Evolutionary conservation across 2,329 filamentous ascomycete genomes (phyloP), one percentile per base, ranked within the genome.

Genomic region (Paecilomyces sp.): DNA sequence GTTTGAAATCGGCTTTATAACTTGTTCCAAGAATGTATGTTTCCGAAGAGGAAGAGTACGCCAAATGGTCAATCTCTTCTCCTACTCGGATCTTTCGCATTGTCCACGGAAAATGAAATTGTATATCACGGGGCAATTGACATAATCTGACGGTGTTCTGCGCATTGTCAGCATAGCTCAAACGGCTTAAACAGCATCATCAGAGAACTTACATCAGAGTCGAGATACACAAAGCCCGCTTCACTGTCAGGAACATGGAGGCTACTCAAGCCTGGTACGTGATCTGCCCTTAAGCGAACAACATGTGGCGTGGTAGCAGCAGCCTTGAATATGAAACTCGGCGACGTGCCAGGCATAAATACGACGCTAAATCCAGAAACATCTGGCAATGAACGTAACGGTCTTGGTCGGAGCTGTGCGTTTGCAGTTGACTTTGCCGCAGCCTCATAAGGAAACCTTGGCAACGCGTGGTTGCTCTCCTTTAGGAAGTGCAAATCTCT

Each of bases 301-400:
- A 96, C 83, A 64, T 86, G 87, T 0, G 93, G 92, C 4, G 83
- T 75, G 57, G 88, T 92, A 64, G 91, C 89, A 36, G 91, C 84
- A 55, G 91, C 91, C 68, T 90, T 95, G 52, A 97, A 72, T 53
- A 99, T 78, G 71, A 97, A 92, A 60, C 86, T 88, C 0, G 93
- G 89, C 0, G 91, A 91, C 3, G 82, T 75, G 0, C 93, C 92
- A 0, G 91, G 87, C 56, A 97, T 81, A 69, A 96, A 94, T 1
- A 97, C 87, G 1, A 89, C 84, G 68, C 85, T 88, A 71, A 92
- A 92, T 2, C 91, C 91, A 31, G 83, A 85, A n/a, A 97, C 60
- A 62, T 80, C 67, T 13, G 67, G 62, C 24, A 83, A 67, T 51
- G 71, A 68, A 56, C 79, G 77, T 66, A 83, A 72, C 22, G 77